Percentiles rank a stretch among this genome's conserved stretches.
Evolutionary conservation across 495 filamentous ascomycete genomes (phyloP).

Genomic region (Xylaria longipes): DNA sequence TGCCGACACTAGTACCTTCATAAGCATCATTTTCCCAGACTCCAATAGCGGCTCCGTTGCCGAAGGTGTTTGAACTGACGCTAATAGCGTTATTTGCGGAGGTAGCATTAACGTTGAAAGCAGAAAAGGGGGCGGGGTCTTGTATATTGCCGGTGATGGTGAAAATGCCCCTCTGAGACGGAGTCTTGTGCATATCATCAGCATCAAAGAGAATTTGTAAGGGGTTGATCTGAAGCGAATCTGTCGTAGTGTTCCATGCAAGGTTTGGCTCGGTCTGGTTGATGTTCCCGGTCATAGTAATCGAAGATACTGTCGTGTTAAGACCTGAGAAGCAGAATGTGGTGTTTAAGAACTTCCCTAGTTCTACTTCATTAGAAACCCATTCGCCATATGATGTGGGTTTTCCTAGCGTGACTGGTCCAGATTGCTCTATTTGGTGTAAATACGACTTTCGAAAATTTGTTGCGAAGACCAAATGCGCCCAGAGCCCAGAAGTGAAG

Average conservation of each 20-base stretch:
- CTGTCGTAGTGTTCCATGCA: background rate
- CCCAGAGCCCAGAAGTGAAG: background rate
- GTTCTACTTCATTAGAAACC: background rate
- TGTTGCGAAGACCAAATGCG: conserved; percentile 5
- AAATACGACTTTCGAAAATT: background rate
- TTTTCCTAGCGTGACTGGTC: background rate
- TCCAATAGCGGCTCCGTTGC: background rate
- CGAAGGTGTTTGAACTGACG: background rate
- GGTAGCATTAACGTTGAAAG: background rate
- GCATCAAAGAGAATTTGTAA: background rate
- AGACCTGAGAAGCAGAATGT: background rate
- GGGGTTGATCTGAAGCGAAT: background rate
- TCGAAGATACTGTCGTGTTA: background rate
- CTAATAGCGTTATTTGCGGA: background rate
- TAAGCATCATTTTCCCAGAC: background rate
- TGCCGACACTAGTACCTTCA: background rate
- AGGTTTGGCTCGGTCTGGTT: background rate
- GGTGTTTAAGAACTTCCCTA: background rate
- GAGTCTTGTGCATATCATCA: background rate
- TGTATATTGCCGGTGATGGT: background rate
- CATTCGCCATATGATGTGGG: background rate
- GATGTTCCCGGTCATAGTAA: background rate
- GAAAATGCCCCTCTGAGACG: background rate
- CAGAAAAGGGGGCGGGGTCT: background rate
- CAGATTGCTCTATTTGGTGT: background rate